phyloP scores from a whole-genome alignment of 1,284 basidiomycete genomes.

The Moesziomyces globuligerus region DNA sequence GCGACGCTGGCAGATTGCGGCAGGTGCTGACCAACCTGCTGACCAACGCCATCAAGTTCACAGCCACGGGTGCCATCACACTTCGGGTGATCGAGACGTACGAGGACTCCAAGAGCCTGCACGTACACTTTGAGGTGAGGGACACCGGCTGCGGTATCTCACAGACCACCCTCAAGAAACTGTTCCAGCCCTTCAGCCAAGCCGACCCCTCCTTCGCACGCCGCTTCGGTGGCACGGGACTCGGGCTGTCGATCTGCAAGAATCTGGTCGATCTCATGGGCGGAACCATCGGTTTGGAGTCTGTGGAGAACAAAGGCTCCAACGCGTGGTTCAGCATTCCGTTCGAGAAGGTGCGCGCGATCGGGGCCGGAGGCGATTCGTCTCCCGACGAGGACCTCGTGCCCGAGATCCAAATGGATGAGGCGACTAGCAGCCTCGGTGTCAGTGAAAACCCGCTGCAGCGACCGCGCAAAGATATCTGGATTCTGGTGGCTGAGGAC shows the following conservation, averaged over 20 bases:
- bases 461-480: conserved; percentile 59
- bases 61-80: conserved; percentile 63
- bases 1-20: conserved; percentile 59
- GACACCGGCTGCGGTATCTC: conserved; percentile 68
- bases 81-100: conserved; percentile 57
- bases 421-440: conserved; percentile 46
- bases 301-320: conserved; percentile 61
- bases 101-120: conserved; percentile 55
- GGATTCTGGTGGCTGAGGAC: conserved; percentile 65
- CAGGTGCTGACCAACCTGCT: conserved; percentile 68
- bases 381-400: conserved; percentile 33
- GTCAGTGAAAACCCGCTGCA: conserved; percentile 51
- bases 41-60: conserved; percentile 69
- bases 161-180: conserved; percentile 55
- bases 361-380: conserved; percentile 29
- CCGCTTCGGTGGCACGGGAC: conserved; percentile 62
- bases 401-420: conserved; percentile 39
- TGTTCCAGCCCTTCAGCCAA: conserved; percentile 67
- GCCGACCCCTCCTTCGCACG: conserved; percentile 62
- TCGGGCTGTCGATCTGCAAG: conserved; percentile 62
- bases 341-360: conserved; percentile 48
- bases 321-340: conserved; percentile 62
- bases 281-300: conserved; percentile 60
- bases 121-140: conserved; percentile 63
- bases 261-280: conserved; percentile 61